Evolutionary conservation across 306 rosid species (phyloP), one percentile per base, ranked within the genome.

Genomic region (Pyrus bretschneideri): DNA sequence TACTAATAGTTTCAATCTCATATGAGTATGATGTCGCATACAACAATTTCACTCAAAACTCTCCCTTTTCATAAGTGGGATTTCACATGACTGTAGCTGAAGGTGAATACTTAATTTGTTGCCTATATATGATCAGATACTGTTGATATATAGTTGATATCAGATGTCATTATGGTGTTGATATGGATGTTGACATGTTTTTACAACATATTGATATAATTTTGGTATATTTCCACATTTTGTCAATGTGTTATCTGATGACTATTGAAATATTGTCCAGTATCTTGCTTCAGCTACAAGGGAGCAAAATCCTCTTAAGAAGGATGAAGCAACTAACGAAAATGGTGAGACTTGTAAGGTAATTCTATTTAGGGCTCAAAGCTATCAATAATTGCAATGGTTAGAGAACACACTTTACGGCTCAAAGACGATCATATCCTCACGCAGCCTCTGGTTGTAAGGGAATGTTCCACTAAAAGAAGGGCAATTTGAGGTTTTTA

Each of bases 41-140:
- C 21, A 49, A 6, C 9, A 49, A 49, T 49, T 49, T 49, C 55
- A 15, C 3, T 15, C 55, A 15, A 2, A 49, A 49, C 21, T 49
- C 55, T 15, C 3, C 21, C 1, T 15, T 3, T 17, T 49, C 21
- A 15, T 4, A 5, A 15, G 9, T 2, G 6, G 6, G 21, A 51
- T 51, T 15, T 0, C 7, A 19, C 55, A 9, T 17, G 0, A 5
- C 1, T 2, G 9, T 6, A 17, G 9, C 0, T 51, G 55, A 51
- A 51, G 0, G 55, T 15, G 13, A 17, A 15, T 15, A 51, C 21
- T 15, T 14, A 1, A 14, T 15, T 51, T 17, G 9, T 49, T 49
- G 55, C 2, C 9, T 49, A 2, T 49, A 40, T 9, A 5, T 40
- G 45, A 40, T 42, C 45, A 9, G 0, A 9, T 42, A 42, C 3